Evolutionary conservation across 495 filamentous ascomycete genomes (phyloP).

Genomic region (Xylaria scruposa): DNA sequence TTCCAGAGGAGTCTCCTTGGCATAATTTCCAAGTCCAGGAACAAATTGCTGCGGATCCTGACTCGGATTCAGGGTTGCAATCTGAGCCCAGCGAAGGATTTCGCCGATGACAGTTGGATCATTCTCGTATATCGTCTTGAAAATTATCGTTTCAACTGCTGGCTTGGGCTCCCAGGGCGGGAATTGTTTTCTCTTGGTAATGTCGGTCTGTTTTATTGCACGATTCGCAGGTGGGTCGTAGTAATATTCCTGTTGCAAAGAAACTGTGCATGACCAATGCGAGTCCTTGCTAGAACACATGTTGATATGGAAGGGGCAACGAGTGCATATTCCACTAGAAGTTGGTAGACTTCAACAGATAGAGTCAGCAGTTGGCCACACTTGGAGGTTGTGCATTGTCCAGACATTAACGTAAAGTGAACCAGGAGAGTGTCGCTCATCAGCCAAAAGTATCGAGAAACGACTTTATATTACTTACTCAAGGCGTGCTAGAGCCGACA

Average conservation of each 20-base stretch:
- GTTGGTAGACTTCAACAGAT: slow-evolving; percentile 60
- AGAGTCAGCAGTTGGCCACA: background rate
- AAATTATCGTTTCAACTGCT: slow-evolving; percentile 36
- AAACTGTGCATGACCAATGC: slow-evolving; percentile 62
- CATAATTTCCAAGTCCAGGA: slow-evolving; percentile 45
- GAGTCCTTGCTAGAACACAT: slow-evolving; percentile 38
- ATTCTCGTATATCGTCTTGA: slow-evolving; percentile 45
- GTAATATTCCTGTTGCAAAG: slow-evolving; percentile 60
- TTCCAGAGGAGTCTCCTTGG: slow-evolving; percentile 31
- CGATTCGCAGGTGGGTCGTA: slow-evolving; percentile 37
- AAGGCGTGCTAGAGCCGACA: slow-evolving; percentile 77
- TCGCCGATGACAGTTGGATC: slow-evolving; percentile 57
- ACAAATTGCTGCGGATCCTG: slow-evolving; percentile 49
- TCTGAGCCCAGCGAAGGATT: slow-evolving; percentile 67
- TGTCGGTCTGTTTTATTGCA: slow-evolving; percentile 34
- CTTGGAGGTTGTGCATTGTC: background rate
- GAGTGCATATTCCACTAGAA: slow-evolving; percentile 68
- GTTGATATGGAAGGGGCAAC: slow-evolving; percentile 76
- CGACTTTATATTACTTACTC: slow-evolving; percentile 36
- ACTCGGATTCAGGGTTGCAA: slow-evolving; percentile 68
- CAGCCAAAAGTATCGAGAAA: background rate
- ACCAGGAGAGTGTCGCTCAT: background rate
- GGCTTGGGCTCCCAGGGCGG: slow-evolving; percentile 42
- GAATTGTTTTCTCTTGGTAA: slow-evolving; percentile 45
- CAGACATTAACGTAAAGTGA: background rate